Percentiles rank a stretch among this genome's conserved stretches.
Evolutionary conservation across 2,329 filamentous ascomycete genomes (phyloP).

Genomic region (Lachnellula occidentalis): DNA sequence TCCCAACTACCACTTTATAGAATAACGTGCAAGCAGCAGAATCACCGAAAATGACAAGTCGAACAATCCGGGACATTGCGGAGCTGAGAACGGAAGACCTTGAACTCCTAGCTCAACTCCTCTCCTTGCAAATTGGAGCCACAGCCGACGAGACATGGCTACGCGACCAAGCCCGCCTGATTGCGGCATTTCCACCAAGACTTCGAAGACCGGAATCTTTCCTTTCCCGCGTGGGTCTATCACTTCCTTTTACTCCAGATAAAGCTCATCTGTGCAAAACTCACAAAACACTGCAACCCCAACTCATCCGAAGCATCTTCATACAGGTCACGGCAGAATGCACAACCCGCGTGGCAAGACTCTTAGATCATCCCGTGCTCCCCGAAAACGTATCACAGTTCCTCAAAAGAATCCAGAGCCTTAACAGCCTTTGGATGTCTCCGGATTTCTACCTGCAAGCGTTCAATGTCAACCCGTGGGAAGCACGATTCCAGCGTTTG

Average conservation of each 20-base stretch:
- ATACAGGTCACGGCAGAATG: slow-evolving; percentile 38
- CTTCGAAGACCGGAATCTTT: slow-evolving; percentile 10
- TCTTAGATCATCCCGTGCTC: slow-evolving; percentile 19
- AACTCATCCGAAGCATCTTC: slow-evolving; percentile 41
- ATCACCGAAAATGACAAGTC: neutral
- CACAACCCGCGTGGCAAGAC: slow-evolving; percentile 30
- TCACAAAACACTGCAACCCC: slow-evolving; percentile 39
- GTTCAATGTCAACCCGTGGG: slow-evolving; percentile 30
- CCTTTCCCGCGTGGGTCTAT: slow-evolving; percentile 9
- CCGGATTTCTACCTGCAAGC: slow-evolving; percentile 31
- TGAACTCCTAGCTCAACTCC: slow-evolving; percentile 7
- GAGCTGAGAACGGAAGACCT: neutral
- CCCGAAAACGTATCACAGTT: slow-evolving; percentile 1
- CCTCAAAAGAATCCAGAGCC: slow-evolving; percentile 11
- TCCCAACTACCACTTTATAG: neutral
- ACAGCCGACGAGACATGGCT: slow-evolving; percentile 9
- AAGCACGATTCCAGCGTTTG: slow-evolving; percentile 26
- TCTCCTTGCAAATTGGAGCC: neutral
- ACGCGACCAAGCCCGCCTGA: slow-evolving; percentile 3
- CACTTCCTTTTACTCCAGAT: neutral
- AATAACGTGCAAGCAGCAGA: neutral
- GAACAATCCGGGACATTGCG: neutral
- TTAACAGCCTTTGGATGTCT: slow-evolving; percentile 31
- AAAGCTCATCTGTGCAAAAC: slow-evolving; percentile 35
- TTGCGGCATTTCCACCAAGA: slow-evolving; percentile 11